phyloP scores from a whole-genome alignment of 2,329 filamentous ascomycete species.

The Fusarium albidum region DNA sequence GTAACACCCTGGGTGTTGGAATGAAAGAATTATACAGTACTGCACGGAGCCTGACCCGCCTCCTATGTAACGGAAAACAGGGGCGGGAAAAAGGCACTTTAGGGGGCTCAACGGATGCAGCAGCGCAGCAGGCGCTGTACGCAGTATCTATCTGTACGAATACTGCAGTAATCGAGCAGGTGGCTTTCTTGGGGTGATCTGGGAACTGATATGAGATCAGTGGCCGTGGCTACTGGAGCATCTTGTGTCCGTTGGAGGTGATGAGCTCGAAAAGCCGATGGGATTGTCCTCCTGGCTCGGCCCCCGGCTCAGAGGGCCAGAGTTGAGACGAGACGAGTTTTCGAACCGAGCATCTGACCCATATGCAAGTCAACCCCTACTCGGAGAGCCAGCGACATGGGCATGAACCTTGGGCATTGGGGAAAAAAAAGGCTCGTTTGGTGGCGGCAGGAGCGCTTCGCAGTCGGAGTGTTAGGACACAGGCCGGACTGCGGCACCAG shows the following conservation, averaged over 20 bases:
- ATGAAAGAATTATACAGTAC: constrained; percentile 20
- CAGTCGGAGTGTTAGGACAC: constrained; percentile 18
- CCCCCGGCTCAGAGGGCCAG: constrained; percentile 13
- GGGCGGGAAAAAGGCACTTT: constrained; percentile 24
- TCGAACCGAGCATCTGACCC: constrained; percentile 17
- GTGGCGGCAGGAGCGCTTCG: constrained; percentile 38
- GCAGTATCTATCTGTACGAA: too few relatives aligned
- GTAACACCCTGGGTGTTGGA: constrained; percentile 1
- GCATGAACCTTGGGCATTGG: constrained; percentile 15
- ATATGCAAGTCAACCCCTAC: constrained; percentile 24
- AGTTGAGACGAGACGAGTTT: constrained; percentile 32
- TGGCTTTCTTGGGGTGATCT: constrained; percentile 21
- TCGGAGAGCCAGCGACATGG: constrained; percentile 26
- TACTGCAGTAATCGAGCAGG: too few relatives aligned
- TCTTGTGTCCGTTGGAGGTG: constrained; percentile 1
- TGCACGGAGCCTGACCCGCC: constrained; percentile 27
- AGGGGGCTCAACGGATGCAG: constrained; percentile 19
- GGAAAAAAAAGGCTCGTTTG: constrained; percentile 12
- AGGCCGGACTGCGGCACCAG: constrained; percentile 3
- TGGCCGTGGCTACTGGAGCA: neutral
- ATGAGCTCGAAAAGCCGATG: neutral
- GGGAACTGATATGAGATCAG: constrained; percentile 24
- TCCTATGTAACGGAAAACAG: constrained; percentile 38
- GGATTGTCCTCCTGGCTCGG: constrained; percentile 1
- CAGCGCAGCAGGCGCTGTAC: constrained; percentile 17